Conservation (phyloP, 1,284 basidiomycete genomes). For the Afroboletus lepidellus region DNA sequence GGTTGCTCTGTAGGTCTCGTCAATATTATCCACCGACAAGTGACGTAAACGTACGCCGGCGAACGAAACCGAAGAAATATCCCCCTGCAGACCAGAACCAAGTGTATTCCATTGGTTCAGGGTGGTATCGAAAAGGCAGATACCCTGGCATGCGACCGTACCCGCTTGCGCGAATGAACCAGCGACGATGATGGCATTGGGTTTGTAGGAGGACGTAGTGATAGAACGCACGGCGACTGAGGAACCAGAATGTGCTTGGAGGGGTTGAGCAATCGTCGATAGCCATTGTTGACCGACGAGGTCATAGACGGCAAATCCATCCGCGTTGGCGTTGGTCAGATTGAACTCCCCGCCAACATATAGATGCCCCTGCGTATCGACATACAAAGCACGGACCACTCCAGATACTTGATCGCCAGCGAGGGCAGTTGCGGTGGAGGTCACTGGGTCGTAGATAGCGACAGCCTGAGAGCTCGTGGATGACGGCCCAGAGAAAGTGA, state of each 20-base stretch:
- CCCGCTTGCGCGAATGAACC: constrained; percentile 86
- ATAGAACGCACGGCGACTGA: constrained; percentile 75
- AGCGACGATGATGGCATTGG: constrained; percentile 74
- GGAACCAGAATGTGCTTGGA: constrained; percentile 54
- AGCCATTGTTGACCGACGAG: constrained; percentile 63
- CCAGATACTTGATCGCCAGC: constrained; percentile 64
- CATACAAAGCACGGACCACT: constrained; percentile 69
- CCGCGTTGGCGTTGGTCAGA: constrained; percentile 50
- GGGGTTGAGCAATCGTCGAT: constrained; percentile 51
- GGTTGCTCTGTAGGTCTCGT: constrained; percentile 46
- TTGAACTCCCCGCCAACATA: constrained; percentile 84
- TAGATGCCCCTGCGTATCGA: constrained; percentile 58
- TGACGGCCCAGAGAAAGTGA: constrained; percentile 58
- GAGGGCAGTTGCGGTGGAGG: constrained; percentile 55
- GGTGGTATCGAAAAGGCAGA: constrained; percentile 76
- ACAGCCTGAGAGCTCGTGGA: constrained; percentile 55
- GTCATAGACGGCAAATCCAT: constrained; percentile 78
- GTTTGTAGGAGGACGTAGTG: constrained; percentile 58
- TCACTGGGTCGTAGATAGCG: constrained; percentile 69
- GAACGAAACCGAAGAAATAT: constrained; percentile 77
- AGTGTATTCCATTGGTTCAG: constrained; percentile 78
- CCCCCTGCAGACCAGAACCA: constrained; percentile 81
- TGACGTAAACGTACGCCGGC: constrained; percentile 62
- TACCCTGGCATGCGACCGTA: constrained; percentile 68
- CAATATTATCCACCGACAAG: background rate